Evolutionary conservation across 768 basidiomycete genomes (phyloP), one percentile per base, ranked within the genome.

Genomic region (Trametes elegans): DNA sequence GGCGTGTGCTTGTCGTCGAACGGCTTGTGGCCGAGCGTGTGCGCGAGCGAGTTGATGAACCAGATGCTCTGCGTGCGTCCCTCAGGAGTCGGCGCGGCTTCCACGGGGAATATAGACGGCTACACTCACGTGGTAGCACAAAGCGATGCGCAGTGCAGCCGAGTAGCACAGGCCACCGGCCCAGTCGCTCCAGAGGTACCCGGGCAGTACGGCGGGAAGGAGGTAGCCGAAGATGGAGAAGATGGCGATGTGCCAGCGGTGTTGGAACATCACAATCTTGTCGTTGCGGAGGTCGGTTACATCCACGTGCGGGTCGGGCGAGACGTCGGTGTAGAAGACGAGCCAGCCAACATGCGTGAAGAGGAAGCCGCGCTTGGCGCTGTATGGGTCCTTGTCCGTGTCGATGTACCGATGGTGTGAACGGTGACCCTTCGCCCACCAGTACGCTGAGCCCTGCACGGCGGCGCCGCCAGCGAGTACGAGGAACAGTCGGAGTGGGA

Each of bases 351-450:
- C 77, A 64, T 96, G 93, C 0, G 91, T 87, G 78, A 82, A 92
- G 65, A 83, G 78, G 64, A 95, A 81, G 46, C 94, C 94, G 64
- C 87, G 85, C 72, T 93, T 88, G 8, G 93, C 93, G 60, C 90
- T 89, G 76, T 98, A 97, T 1, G 94, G 94, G 73, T 97, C 94
- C 58, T 97, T 87, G 53, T 94, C 92, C 65, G 94, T 98, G 73
- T 96, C 94, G 63, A 94, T 98, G 76, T 97, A 96, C 34, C 94
- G 83, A 68, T 97, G 94, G 71, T 96, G 94, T 5, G 97, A 96
- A 57, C 96, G 90, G 77, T 99, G 97, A 44, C 94, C 94, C 48
- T 96, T 83, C 18, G 88, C 88, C 96, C 96, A 98, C 97, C 96
- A 98, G 70, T 92, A 89, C 75, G 98, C 96, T 21, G 95, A 97